A percentile compares a stretch with the other conserved stretches of the same genome.
Evolutionary conservation across 257 asterid genomes (phyloP).

Genomic region (Nyctanthes arbortristis): DNA sequence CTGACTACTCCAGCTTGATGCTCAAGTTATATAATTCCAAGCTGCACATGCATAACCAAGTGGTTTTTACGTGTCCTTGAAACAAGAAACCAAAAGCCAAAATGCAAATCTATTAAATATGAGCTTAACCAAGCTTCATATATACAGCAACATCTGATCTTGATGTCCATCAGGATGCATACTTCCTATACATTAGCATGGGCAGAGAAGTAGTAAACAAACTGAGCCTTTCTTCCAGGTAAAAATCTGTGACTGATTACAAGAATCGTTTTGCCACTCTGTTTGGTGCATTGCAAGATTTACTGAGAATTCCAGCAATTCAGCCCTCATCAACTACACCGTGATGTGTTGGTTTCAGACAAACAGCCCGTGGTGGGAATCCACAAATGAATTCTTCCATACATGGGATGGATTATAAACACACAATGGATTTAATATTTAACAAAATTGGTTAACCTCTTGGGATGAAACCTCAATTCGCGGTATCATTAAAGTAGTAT

Average conservation of each 20-base stretch:
- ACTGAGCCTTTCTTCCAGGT: neutral
- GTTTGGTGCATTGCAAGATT: neutral
- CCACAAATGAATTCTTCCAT: no score
- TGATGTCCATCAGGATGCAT: neutral
- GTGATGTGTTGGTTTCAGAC: no score
- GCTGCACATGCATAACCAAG: constrained; percentile 26
- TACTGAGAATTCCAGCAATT: neutral
- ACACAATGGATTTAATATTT: no score
- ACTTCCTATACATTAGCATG: neutral
- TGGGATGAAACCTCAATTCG: no score
- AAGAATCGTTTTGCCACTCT: neutral
- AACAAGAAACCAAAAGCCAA: neutral
- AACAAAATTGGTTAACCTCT: no score
- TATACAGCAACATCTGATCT: neutral
- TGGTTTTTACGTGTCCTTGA: neutral
- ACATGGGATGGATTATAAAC: no score
- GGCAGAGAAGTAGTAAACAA: neutral
- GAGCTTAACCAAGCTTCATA: neutral
- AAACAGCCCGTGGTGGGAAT: no score
- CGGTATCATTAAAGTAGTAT: no score
- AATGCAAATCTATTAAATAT: neutral
- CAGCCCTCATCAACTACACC: neutral
- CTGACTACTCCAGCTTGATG: neutral
- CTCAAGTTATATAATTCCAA: constrained; percentile 32
- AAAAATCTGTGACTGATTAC: neutral